A percentile compares a stretch with the other conserved stretches of the same genome.
Evolutionary conservation across 1,284 basidiomycete genomes (phyloP).

Genomic region (Abortiporus biennis): DNA sequence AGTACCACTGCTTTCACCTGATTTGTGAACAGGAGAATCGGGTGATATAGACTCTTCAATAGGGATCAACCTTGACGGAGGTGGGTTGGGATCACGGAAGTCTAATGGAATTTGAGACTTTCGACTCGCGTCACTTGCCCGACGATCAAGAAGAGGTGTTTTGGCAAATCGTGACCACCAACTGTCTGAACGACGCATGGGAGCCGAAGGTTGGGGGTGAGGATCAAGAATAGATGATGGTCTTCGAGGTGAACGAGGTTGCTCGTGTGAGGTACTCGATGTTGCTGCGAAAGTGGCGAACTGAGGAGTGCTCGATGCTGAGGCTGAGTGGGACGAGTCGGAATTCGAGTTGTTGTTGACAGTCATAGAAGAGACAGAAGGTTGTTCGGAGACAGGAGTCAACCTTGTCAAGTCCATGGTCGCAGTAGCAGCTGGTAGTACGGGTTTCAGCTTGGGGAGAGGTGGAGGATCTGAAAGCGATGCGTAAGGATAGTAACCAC

Average conservation of each 20-base stretch:
- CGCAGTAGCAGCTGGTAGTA: constrained; percentile 17
- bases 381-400: constrained; percentile 23
- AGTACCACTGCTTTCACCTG: not conserved
- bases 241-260: constrained; percentile 21
- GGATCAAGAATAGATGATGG: constrained; percentile 36
- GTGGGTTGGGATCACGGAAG: constrained; percentile 69
- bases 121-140: constrained; percentile 20
- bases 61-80: constrained; percentile 45
- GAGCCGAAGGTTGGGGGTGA: constrained; percentile 23
- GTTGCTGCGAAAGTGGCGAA: constrained; percentile 11
- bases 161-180: constrained; percentile 44
- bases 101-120: constrained; percentile 29
- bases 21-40: not conserved
- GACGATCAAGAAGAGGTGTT: constrained; percentile 35
- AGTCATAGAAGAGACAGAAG: constrained; percentile 19
- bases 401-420: constrained; percentile 21
- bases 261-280: constrained; percentile 23
- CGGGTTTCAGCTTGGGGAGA: too few species aligned
- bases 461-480: constrained; percentile 23
- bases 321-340: constrained; percentile 13
- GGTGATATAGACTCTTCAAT: constrained; percentile 45
- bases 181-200: constrained; percentile 33
- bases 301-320: constrained; percentile 6
- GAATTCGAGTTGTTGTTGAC: constrained; percentile 15
- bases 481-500: constrained; percentile 9